Percentiles rank a stretch among this genome's conserved stretches.
phyloP scores from a whole-genome alignment of 176 grass and related monocot genomes.

The Echinochloa phyllopogon region DNA sequence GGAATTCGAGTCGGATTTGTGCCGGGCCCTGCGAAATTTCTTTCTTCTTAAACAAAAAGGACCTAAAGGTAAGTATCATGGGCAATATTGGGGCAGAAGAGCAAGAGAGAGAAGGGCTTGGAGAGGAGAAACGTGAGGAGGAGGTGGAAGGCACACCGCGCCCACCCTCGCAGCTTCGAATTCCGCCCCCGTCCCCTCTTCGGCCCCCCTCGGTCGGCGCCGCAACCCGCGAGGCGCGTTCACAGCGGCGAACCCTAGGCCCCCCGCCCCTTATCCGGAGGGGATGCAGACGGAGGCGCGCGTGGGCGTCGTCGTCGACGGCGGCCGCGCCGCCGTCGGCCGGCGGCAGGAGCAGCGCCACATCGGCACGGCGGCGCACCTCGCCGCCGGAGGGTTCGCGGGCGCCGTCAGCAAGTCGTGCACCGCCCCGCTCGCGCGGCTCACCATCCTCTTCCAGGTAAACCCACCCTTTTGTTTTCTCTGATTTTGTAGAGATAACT shows the following conservation, averaged over 20 bases:
- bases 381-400: slow-evolving; percentile 73
- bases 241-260: slow-evolving; percentile 8
- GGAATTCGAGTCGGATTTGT: neutral
- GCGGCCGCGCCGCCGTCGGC: slow-evolving; percentile 26
- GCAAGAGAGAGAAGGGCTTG: neutral
- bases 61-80: neutral
- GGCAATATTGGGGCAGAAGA: neutral
- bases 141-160: slow-evolving; percentile 37
- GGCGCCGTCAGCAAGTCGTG: slow-evolving; percentile 95
- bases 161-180: slow-evolving; percentile 31
- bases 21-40: neutral
- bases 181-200: neutral
- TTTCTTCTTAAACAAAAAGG: too few relatives aligned
- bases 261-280: neutral
- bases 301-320: slow-evolving; percentile 63
- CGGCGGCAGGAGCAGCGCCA: slow-evolving; percentile 50
- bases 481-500: neutral
- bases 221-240: neutral
- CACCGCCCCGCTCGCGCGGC: slow-evolving; percentile 84
- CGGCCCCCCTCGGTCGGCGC: neutral
- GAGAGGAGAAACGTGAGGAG: slow-evolving; percentile 32
- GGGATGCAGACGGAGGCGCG: slow-evolving; percentile 74
- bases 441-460: slow-evolving; percentile 97
- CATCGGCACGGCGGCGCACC: slow-evolving; percentile 67
- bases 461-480: neutral